phyloP scores from a whole-genome alignment of 257 asterid species.

The Scutellaria baicalensis region DNA sequence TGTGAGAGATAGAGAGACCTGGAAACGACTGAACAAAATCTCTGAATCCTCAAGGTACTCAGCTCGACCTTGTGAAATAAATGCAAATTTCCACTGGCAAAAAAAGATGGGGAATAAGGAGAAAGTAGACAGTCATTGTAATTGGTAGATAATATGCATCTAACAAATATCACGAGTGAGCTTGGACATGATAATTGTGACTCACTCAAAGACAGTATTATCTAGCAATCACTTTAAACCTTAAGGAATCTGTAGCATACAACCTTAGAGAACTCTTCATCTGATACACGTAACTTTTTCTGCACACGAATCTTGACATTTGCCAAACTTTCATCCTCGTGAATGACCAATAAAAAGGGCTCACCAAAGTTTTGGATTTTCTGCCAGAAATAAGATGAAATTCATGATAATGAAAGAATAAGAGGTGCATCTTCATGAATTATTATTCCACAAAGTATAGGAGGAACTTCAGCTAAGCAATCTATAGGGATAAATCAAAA shows the following conservation, averaged over 20 bases:
- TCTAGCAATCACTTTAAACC: not conserved
- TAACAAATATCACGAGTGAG: conserved; percentile 8
- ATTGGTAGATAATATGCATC: not conserved
- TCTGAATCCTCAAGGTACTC: conserved; percentile 55
- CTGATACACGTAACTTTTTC: conserved; percentile 45
- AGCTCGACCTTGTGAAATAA: conserved; percentile 35
- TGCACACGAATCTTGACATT: conserved; percentile 39
- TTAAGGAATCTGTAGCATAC: not conserved
- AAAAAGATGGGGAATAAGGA: conserved; percentile 1
- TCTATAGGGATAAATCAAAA: conserved; percentile 2
- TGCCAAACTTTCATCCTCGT: conserved; percentile 40
- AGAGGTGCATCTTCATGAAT: not conserved
- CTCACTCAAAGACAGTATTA: not conserved
- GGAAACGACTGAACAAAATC: conserved; percentile 39
- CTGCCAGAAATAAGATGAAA: conserved; percentile 24
- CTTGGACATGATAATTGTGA: not conserved
- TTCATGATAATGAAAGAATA: not conserved
- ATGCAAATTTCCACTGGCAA: conserved; percentile 63
- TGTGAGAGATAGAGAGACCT: conserved; percentile 28
- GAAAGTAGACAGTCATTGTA: not conserved
- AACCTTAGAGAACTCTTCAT: conserved; percentile 50
- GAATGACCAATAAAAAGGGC: conserved; percentile 51
- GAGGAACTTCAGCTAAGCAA: not conserved
- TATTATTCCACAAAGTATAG: not conserved
- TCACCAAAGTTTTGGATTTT: conserved; percentile 51